Evolutionary conservation across 2,329 filamentous ascomycete species (phyloP).

Genomic region (Colletotrichum cuscutae): DNA sequence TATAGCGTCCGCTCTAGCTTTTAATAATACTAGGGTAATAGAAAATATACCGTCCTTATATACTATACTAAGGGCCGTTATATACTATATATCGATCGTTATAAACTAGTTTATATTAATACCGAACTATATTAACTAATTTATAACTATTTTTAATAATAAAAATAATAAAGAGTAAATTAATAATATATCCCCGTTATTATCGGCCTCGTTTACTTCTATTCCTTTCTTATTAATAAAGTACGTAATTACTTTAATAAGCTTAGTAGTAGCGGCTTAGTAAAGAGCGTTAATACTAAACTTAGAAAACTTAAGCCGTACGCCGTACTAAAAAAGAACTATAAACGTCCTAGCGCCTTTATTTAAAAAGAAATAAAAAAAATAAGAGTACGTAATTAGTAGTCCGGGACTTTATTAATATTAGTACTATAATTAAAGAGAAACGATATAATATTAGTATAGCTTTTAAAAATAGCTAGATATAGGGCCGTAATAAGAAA

Average conservation of each 20-base stretch:
- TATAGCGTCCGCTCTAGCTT: not conserved
- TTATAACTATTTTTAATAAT: not conserved
- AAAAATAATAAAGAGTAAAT: not conserved
- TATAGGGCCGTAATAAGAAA: slow-evolving; percentile 8
- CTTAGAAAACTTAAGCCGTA: not conserved
- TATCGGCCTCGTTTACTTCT: not conserved
- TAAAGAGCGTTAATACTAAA: not conserved
- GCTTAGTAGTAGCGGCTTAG: not conserved
- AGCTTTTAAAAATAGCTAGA: not conserved
- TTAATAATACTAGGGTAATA: not conserved
- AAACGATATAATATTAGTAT: slow-evolving; percentile 1
- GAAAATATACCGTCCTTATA: not conserved
- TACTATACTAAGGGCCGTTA: not conserved
- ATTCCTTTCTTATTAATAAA: not conserved
- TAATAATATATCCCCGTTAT: not conserved
- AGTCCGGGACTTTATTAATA: not conserved
- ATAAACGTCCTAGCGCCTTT: not conserved
- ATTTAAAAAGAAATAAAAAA: slow-evolving; percentile 1
- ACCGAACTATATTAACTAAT: not conserved
- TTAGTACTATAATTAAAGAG: not conserved
- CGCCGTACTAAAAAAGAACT: not conserved
- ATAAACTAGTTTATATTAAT: not conserved
- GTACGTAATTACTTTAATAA: not conserved
- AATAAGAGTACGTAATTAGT: not conserved
- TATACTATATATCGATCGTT: not conserved